These are phyloP conservation scores for Pontederia paniculata DNA, from an alignment of 176 grass and related monocot genomes.

Conservation along the genomic window DNA sequence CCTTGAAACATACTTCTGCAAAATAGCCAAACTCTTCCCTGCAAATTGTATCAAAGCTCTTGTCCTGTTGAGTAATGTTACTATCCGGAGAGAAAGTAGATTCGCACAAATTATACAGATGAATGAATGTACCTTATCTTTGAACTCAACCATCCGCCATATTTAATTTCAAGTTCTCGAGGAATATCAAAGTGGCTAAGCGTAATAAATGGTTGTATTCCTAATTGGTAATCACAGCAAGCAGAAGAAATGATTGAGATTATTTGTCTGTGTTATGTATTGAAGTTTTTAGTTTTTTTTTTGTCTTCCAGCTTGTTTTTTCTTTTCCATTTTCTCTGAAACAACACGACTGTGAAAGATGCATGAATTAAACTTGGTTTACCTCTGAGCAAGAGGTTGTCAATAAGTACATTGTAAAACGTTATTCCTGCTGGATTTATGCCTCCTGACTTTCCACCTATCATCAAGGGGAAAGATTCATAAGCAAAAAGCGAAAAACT, in stretches of 20 bases:
- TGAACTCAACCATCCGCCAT: constrained; percentile 34
- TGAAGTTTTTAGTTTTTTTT: neutral
- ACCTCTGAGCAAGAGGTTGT: constrained; percentile 32
- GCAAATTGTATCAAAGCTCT: neutral
- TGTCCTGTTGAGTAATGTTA: neutral
- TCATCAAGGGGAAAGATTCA: neutral
- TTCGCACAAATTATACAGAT: neutral
- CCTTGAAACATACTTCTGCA: constrained; percentile 53
- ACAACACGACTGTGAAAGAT: neutral
- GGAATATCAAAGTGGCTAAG: constrained; percentile 54
- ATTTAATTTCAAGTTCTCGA: constrained; percentile 31
- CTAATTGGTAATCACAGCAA: constrained; percentile 9
- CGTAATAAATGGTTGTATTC: constrained; percentile 66
- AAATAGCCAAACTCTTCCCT: constrained; percentile 50
- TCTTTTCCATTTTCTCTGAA: too few relatives aligned
- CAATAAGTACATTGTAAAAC: constrained; percentile 47
- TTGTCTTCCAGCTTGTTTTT: neutral
- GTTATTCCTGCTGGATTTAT: constrained; percentile 34
- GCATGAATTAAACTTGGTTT: neutral
- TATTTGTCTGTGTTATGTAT: too few relatives aligned
- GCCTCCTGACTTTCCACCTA: constrained; percentile 37
- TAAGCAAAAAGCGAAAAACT: neutral
- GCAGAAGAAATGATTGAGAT: too few relatives aligned
- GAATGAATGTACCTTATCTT: constrained; percentile 28
- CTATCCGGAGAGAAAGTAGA: neutral